Evolutionary conservation across 1,284 basidiomycete genomes (phyloP), one percentile per base, ranked within the genome.

Genomic region (Marasmius tenuissimus): DNA sequence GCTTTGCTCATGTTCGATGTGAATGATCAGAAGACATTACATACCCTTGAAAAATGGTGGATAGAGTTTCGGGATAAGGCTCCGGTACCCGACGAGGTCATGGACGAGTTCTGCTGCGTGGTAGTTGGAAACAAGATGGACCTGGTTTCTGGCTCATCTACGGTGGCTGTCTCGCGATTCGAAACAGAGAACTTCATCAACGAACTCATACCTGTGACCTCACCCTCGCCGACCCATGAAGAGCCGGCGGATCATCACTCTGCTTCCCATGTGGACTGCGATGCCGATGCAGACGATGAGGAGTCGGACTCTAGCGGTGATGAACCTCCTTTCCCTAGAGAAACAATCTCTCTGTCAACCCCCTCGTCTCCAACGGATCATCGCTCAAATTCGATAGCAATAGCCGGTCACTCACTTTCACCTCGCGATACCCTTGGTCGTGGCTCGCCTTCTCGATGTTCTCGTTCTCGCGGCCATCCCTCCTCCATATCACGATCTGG

Each of bases 51-150:
- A n/a, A 85, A 83, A 62, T 94, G 92, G 92, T 93, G 91, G 89
- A 70, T 76, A 33, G 87, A 91, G 67, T 94, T 94, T 74, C 76
- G 81, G 58, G 80, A 84, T 56, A 75, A 80, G 54, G 86, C 88
- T 8, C 91, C 89, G 0, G 75, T 93, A 49, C 73, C 76, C 4
- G 87, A 91, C 49, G 86, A 85, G 45, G 85, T 87, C 18, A 69
- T 82, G 49, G 79, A 82, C 50, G 81, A 85, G 38, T 93, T 86
- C 69, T 91, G 89, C 67, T 87, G 85, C 62, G 84, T 89, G 8
- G 81, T 92, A 8, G 91, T 94, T 1, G 92, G 92, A 57, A 93
- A 92, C 74, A 94, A 94, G 78, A 78, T 83, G 5, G 92, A 94
- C 71, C 70, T 91, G 63, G 56, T 70, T 67, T 8, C 61, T 64